Conservation (phyloP, 2,329 filamentous ascomycete genomes). For the Pestalotiopsis sp. region DNA sequence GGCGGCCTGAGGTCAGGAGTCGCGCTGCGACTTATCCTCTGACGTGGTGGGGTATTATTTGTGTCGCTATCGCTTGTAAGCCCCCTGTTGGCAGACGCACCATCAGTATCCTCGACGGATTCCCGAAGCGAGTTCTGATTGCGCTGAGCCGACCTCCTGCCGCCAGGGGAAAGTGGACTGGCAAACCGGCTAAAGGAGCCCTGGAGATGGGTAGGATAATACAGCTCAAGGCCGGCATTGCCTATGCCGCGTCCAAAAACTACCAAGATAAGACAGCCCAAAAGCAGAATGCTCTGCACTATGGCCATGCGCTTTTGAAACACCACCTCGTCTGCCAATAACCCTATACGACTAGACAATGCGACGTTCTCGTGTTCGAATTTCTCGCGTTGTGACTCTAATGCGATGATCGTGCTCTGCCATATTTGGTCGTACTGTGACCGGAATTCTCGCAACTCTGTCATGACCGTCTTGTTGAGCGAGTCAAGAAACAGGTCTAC, state of each 20-base stretch:
- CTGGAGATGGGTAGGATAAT: slow-evolving; percentile 33
- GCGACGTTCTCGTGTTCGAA: slow-evolving; percentile 83
- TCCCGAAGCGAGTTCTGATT: background rate
- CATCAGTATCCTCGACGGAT: slow-evolving; percentile 8
- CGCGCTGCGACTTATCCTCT: slow-evolving; percentile 3
- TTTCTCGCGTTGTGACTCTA: slow-evolving; percentile 85
- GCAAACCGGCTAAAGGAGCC: slow-evolving; percentile 22
- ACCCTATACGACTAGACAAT: slow-evolving; percentile 76
- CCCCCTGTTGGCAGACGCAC: background rate
- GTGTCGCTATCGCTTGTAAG: background rate
- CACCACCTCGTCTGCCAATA: slow-evolving; percentile 90
- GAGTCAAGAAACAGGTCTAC: slow-evolving; percentile 79
- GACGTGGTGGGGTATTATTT: background rate
- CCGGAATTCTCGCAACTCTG: slow-evolving; percentile 76
- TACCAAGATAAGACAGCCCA: slow-evolving; percentile 85
- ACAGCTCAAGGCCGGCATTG: slow-evolving; percentile 28
- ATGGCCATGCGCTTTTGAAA: slow-evolving; percentile 92
- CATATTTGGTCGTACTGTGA: slow-evolving; percentile 94
- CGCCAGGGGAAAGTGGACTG: slow-evolving; percentile 27
- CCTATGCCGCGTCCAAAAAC: slow-evolving; percentile 70
- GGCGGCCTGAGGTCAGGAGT: slow-evolving; percentile 5
- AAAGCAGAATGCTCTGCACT: slow-evolving; percentile 82
- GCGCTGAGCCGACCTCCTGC: background rate
- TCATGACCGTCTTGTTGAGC: slow-evolving; percentile 85
- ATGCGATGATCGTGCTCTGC: slow-evolving; percentile 91